Conservation (phyloP, 768 basidiomycete genomes). For the Suillus alpinus region DNA sequence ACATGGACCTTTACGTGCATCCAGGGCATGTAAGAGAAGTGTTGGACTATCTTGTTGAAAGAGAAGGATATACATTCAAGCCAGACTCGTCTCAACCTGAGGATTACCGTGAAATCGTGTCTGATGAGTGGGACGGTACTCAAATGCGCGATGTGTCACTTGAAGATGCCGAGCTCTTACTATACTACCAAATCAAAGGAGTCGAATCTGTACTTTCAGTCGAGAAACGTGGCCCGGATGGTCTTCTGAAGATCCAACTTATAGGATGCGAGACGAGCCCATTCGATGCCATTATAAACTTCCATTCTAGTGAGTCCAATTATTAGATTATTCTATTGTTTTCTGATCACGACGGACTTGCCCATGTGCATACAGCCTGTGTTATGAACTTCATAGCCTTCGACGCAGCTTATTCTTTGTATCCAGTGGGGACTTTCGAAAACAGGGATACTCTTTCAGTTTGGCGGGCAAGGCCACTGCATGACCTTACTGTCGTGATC, state of each 20-base stretch:
- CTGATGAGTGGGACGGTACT: conserved; percentile 10
- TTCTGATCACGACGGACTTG: not conserved
- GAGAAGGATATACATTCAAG: conserved; percentile 26
- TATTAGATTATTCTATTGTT: not conserved
- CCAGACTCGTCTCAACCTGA: conserved; percentile 18
- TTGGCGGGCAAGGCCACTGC: conserved; percentile 5
- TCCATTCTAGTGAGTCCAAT: conserved; percentile 40
- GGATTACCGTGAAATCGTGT: conserved; percentile 11
- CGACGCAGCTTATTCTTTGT: conserved; percentile 36
- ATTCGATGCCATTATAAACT: conserved; percentile 35
- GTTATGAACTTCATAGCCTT: conserved; percentile 44
- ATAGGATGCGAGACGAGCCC: conserved; percentile 33
- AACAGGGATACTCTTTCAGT: conserved; percentile 24
- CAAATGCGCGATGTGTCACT: not conserved
- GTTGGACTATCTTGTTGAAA: conserved; percentile 27
- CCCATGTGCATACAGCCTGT: conserved; percentile 25
- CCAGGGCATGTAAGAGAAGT: conserved; percentile 24
- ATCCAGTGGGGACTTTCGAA: conserved; percentile 37
- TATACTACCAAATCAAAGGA: conserved; percentile 6
- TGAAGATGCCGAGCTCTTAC: conserved; percentile 16
- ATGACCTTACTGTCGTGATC: conserved; percentile 10
- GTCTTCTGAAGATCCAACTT: conserved; percentile 35
- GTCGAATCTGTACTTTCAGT: conserved; percentile 22
- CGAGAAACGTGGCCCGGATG: not conserved
- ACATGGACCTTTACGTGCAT: conserved; percentile 46